Percentiles rank a stretch among this genome's conserved stretches.
Conservation (phyloP, 306 rosid genomes). For the Elaeagnus macrophylla region DNA sequence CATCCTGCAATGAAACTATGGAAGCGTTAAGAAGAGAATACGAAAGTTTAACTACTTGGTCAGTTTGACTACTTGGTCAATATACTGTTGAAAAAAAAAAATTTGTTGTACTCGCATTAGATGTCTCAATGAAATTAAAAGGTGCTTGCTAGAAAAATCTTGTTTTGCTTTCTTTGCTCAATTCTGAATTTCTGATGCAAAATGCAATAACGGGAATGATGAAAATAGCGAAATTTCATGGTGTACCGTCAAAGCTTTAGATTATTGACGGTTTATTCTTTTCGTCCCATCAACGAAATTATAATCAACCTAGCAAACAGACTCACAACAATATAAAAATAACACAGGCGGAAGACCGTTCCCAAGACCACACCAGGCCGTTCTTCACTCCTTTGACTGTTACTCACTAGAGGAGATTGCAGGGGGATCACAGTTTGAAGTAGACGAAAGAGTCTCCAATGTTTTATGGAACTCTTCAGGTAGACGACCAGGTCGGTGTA, state of each 20-base stretch:
- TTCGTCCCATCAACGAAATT: conserved; percentile 9
- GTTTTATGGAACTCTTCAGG: conserved; percentile 62
- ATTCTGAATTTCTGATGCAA: conserved; percentile 1
- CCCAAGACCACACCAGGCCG: conserved; percentile 10
- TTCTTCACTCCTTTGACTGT: conserved; percentile 33
- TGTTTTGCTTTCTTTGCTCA: not conserved
- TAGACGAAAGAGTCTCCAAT: conserved; percentile 30
- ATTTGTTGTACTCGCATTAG: no score
- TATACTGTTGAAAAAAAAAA: no score
- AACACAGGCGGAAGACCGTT: conserved; percentile 24
- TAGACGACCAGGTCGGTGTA: conserved; percentile 76
- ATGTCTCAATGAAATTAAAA: no score
- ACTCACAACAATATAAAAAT: conserved; percentile 7
- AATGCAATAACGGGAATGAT: not conserved
- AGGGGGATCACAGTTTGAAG: conserved; percentile 26
- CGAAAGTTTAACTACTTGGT: no score
- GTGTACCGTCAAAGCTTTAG: conserved; percentile 13
- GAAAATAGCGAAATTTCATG: not conserved
- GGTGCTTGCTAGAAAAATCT: no score
- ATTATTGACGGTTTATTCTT: conserved; percentile 21
- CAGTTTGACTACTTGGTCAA: no score
- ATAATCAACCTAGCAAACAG: conserved; percentile 25
- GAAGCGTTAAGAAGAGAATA: no score
- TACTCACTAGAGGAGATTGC: conserved; percentile 33
- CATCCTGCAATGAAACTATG: no score